Percentiles rank a stretch among this genome's conserved stretches.
Evolutionary conservation across 805 yeast genomes (phyloP).

Genomic region (Saturnispora sanitii): DNA sequence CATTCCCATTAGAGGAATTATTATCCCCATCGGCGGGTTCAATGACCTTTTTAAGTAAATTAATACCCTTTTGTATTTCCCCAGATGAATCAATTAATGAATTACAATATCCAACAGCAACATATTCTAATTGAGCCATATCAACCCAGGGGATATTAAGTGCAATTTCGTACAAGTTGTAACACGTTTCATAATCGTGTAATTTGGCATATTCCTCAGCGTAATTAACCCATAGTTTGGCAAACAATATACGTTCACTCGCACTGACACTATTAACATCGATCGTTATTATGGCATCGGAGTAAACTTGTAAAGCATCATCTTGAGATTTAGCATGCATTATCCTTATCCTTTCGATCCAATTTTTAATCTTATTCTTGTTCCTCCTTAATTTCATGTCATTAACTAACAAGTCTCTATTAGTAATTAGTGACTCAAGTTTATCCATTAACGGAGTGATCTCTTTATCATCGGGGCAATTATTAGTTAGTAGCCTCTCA

Average conservation of each 20-base stretch:
- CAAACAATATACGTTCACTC: conserved; percentile 29
- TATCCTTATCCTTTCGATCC: conserved; percentile 55
- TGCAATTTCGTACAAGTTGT: conserved; percentile 54
- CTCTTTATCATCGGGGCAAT: conserved; percentile 6
- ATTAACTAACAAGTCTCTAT: conserved; percentile 48
- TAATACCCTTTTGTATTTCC: not conserved
- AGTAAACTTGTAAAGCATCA: conserved; percentile 47
- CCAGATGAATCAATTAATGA: conserved; percentile 38
- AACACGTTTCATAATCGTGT: conserved; percentile 48
- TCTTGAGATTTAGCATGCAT: conserved; percentile 29
- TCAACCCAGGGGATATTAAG: conserved; percentile 58
- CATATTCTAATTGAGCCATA: conserved; percentile 52
- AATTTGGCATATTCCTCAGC: conserved; percentile 52
- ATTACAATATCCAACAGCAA: conserved; percentile 74
- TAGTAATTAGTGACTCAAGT: conserved; percentile 47
- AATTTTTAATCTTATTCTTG: conserved; percentile 49
- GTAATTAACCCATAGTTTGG: conserved; percentile 61
- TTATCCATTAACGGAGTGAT: conserved; percentile 36
- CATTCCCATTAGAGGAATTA: conserved; percentile 34
- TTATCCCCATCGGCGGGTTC: conserved; percentile 15
- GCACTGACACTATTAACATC: conserved; percentile 43
- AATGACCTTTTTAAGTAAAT: conserved; percentile 10
- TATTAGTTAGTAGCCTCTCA: conserved; percentile 9
- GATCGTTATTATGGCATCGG: conserved; percentile 55
- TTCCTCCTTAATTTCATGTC: conserved; percentile 60